Evolutionary conservation across 2,329 filamentous ascomycete species (phyloP).

Genomic region (Botrytis hyacinthi): DNA sequence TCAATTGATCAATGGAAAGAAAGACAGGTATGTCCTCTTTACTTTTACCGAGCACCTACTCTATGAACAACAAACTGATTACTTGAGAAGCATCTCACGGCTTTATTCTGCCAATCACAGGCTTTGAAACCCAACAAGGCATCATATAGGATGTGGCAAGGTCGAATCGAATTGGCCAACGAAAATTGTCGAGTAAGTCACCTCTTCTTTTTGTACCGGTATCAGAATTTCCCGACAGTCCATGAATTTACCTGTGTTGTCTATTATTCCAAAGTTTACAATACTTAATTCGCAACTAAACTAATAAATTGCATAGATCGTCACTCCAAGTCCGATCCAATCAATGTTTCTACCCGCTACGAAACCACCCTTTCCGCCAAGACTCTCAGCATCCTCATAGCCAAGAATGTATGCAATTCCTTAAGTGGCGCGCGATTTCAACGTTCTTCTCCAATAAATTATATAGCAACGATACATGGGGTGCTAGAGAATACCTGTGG

Average conservation of each 20-base stretch:
- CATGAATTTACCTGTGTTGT: too few species aligned
- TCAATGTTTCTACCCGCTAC: not conserved
- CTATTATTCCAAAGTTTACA: too few species aligned
- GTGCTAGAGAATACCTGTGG: fast-evolving
- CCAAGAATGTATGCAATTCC: not conserved
- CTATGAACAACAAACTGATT: not conserved
- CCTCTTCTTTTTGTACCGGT: not conserved
- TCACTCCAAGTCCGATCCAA: not conserved
- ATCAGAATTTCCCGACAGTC: not conserved
- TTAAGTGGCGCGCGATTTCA: not conserved
- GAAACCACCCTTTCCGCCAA: not conserved
- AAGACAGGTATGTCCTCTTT: not conserved
- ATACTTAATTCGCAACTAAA: too few species aligned
- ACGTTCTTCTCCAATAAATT: not conserved
- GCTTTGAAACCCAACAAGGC: not conserved
- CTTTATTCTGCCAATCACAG: not conserved
- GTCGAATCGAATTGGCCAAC: not conserved
- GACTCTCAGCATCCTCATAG: not conserved
- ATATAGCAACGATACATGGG: fast-evolving
- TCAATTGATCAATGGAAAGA: not conserved
- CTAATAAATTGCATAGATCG: not conserved
- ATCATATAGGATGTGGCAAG: not conserved
- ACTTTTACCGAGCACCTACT: not conserved
- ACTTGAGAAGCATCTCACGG: not conserved
- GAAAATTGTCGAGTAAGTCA: not conserved